phyloP scores from a whole-genome alignment of 306 rosid genomes.

The Parietaria judaica region DNA sequence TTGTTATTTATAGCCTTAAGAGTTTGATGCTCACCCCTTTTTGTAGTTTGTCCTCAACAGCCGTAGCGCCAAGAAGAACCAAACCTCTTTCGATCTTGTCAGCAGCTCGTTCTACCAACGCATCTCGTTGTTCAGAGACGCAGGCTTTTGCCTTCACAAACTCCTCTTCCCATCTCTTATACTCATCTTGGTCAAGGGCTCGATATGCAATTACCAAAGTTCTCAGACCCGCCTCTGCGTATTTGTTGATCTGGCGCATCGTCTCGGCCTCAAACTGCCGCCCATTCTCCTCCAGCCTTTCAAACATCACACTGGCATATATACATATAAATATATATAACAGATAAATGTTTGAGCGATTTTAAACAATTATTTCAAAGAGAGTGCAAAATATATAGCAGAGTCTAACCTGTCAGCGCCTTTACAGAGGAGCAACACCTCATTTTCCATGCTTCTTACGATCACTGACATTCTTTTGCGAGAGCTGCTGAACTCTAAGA shows the following conservation, averaged over 20 bases:
- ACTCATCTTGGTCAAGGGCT: conserved; percentile 57
- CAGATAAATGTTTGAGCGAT: not conserved
- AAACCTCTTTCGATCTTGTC: conserved; percentile 62
- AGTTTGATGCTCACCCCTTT: conserved; percentile 48
- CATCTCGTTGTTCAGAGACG: conserved; percentile 44
- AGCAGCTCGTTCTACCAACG: conserved; percentile 46
- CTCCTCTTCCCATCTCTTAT: conserved; percentile 49
- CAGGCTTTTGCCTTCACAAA: conserved; percentile 54
- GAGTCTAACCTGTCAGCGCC: conserved; percentile 87
- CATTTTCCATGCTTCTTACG: conserved; percentile 54
- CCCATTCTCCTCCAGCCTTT: conserved; percentile 62
- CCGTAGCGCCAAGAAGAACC: conserved; percentile 80
- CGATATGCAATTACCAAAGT: conserved; percentile 63
- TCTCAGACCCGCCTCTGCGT: conserved; percentile 84
- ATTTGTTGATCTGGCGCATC: conserved; percentile 53
- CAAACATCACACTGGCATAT: conserved; percentile 57
- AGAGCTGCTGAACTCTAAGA: conserved; percentile 78
- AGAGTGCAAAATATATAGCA: conserved; percentile 11
- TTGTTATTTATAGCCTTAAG: not conserved
- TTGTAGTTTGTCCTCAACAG: conserved; percentile 85
- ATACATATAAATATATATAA: conserved; percentile 22
- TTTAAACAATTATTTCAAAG: not conserved
- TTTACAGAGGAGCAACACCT: conserved; percentile 67
- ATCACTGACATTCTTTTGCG: conserved; percentile 97
- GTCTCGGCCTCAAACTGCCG: conserved; percentile 60